Evolutionary conservation across 768 basidiomycete species (phyloP).

Genomic region (Leccinum uliginosum): DNA sequence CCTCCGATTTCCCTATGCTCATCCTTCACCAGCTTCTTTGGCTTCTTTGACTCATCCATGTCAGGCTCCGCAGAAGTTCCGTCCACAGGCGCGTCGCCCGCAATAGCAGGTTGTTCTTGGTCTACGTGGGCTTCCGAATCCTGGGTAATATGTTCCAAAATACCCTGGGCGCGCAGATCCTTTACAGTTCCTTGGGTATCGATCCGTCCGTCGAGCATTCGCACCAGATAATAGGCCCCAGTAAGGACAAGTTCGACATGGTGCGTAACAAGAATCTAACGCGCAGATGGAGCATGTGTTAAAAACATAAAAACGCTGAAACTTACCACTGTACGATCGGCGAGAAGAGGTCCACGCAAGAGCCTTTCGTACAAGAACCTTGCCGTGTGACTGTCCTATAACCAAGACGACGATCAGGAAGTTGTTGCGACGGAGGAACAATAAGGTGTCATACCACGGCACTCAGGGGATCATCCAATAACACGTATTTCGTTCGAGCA

Average conservation of each 20-base stretch:
- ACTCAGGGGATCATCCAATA: constrained; percentile 80
- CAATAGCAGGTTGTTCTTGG: constrained; percentile 37
- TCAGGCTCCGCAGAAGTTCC: not conserved
- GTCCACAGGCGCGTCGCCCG: constrained; percentile 12
- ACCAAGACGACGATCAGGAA: not conserved
- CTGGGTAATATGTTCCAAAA: constrained; percentile 57
- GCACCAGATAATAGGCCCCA: constrained; percentile 65
- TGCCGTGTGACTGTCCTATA: constrained; percentile 65
- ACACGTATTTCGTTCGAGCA: constrained; percentile 59
- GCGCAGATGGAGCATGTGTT: not conserved
- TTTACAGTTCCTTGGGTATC: constrained; percentile 68
- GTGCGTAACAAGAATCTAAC: constrained; percentile 70
- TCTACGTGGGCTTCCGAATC: constrained; percentile 46
- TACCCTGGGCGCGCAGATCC: constrained; percentile 57
- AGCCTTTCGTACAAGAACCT: constrained; percentile 60
- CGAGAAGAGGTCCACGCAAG: constrained; percentile 61
- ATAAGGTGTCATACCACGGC: constrained; percentile 56
- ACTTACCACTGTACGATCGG: constrained; percentile 62
- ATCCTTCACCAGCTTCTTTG: constrained; percentile 72
- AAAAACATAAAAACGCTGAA: not conserved
- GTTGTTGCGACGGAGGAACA: not conserved
- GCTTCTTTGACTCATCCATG: constrained; percentile 44
- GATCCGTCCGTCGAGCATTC: constrained; percentile 79
- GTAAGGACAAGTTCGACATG: constrained; percentile 81
- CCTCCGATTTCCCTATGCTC: constrained; percentile 78